These are phyloP conservation scores for Penicillium longicatenatum DNA, from an alignment of 495 filamentous ascomycete genomes.

Conservation along the genomic window DNA sequence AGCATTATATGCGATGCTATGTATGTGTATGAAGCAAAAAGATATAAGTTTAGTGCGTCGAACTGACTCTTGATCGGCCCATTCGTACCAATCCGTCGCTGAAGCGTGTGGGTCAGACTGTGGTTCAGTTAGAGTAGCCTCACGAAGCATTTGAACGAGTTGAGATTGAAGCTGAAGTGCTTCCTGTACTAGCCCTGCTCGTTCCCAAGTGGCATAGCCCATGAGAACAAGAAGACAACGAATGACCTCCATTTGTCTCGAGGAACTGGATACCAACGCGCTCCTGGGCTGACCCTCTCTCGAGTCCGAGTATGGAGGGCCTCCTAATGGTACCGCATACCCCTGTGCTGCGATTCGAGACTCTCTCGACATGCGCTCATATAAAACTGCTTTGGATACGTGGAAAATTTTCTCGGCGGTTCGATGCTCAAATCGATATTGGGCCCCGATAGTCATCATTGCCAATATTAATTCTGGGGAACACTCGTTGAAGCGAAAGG, in stretches of 20 bases:
- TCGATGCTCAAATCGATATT: constrained; percentile 41
- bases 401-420: constrained; percentile 40
- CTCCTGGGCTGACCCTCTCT: constrained; percentile 8
- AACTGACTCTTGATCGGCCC: constrained; percentile 42
- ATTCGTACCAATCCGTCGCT: constrained; percentile 38
- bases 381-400: constrained; percentile 36
- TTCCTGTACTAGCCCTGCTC: constrained; percentile 39
- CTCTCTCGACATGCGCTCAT: constrained; percentile 34
- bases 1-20: constrained; percentile 43
- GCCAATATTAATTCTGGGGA: constrained; percentile 36
- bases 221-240: constrained; percentile 40
- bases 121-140: constrained; percentile 33
- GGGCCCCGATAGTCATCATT: constrained; percentile 39
- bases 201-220: constrained; percentile 45
- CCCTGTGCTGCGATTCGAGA: constrained; percentile 18
- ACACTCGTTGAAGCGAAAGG: constrained; percentile 37
- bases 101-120: constrained; percentile 23
- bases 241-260: constrained; percentile 37
- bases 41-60: constrained; percentile 41
- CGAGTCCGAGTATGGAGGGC: constrained; percentile 14
- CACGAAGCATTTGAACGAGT: constrained; percentile 37
- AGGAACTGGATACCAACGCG: constrained; percentile 14
- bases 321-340: constrained; percentile 17
- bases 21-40: constrained; percentile 43
- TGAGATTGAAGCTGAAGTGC: constrained; percentile 36